Base-by-base conservation (phyloP, 257 asterid species). In the Rhazya stricta region DNA sequence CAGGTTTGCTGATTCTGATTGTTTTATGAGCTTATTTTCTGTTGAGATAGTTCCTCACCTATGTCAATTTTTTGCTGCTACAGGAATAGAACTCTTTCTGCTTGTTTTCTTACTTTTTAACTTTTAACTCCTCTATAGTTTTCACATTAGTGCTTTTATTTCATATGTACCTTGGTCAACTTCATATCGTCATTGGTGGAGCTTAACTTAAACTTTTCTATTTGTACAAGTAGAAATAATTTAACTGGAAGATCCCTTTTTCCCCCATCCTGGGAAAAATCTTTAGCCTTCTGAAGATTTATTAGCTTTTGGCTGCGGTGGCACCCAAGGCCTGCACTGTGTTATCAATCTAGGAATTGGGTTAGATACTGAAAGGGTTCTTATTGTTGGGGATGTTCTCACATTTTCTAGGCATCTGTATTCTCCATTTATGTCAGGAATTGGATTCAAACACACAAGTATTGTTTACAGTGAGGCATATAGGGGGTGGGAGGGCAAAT, bases 1-100 rank as follows among this genome's bases (percentile, higher is more conserved):
- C 92, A 89, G 97, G 97, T 92, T 66, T 36, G 89, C 69, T 30
- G 34, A 36, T 9, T 69, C 3, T 60, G 18, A 68, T 30, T 18
- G 32, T 67, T 29, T 61, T 61, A 30, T 61, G 37, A 10, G 19
- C 39, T 60, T 5, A 60, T 66, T 18, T 66, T 37, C 42, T 66
- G 27, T 37, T 37, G 9, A 19, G 36, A 63, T 18, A 27, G 21
- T 11, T 60, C 66, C 23, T 27, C 9, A 1, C 18, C 12, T 32
- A 7, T 36, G 54, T 16, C 12, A 10, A 6, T 5, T 32, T 63
- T 32, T 34, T 16, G 15, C 13, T 34, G 45, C 45, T 1, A 18
- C 6, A 63, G 45, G 45, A 63, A 36, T 63, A 9, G 23, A 63
- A 21, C 21, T 63, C n/a, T 13, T 32, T 9, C 43, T 34, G 27